These are phyloP conservation scores for Rhodomyrtus psidioides DNA, from an alignment of 441 rosid species.

Conservation along the genomic window DNA sequence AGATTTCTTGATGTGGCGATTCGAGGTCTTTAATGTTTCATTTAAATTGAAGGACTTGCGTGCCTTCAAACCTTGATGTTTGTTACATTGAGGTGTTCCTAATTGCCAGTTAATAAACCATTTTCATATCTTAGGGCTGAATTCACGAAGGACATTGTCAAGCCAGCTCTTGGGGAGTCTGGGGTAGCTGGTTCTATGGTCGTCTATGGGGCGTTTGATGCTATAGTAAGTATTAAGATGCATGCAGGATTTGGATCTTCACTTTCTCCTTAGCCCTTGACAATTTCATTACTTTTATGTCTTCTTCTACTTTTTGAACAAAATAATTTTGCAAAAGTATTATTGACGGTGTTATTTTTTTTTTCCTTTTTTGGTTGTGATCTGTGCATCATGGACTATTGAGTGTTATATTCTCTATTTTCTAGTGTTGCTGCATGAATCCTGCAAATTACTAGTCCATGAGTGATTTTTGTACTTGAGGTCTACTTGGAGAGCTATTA, in stretches of 20 bases:
- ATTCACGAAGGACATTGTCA: slow-evolving; percentile 74
- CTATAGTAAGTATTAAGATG: slow-evolving; percentile 49
- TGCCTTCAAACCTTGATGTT: neutral
- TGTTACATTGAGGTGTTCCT: neutral
- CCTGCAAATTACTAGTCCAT: neutral
- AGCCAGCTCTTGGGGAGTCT: slow-evolving; percentile 71
- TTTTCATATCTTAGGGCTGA: slow-evolving; percentile 52
- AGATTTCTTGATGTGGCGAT: neutral
- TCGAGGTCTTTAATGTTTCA: neutral
- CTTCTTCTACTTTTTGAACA: neutral
- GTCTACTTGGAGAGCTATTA: neutral
- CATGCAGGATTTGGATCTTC: neutral
- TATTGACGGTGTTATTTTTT: neutral
- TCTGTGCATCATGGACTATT: neutral
- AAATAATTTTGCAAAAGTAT: neutral
- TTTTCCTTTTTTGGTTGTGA: neutral
- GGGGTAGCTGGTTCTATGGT: slow-evolving; percentile 97
- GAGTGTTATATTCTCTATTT: neutral
- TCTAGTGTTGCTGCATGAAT: neutral
- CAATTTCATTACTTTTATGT: neutral
- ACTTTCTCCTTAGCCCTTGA: neutral
- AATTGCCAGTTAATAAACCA: neutral
- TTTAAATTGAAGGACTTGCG: neutral
- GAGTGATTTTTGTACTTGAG: neutral
- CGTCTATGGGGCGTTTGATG: slow-evolving; percentile 84